Evolutionary conservation across 2,329 filamentous ascomycete species (phyloP).

Genomic region (Aschersonia sp.): DNA sequence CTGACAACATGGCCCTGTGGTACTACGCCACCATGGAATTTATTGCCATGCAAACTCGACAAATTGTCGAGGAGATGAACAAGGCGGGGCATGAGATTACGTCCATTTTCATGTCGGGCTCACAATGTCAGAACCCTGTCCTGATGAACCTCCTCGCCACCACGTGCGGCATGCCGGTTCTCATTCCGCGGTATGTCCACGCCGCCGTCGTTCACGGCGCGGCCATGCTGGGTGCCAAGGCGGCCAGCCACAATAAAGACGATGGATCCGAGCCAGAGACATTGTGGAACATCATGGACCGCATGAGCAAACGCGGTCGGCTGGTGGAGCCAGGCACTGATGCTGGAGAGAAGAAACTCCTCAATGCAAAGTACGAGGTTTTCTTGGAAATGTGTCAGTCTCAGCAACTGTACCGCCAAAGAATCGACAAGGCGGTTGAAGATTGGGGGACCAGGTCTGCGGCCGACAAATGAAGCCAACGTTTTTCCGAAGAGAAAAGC

Average conservation of each 20-base stretch:
- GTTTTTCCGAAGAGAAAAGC: background rate
- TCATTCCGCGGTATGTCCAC: slow-evolving; percentile 87
- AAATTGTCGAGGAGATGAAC: slow-evolving; percentile 95
- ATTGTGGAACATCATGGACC: slow-evolving; percentile 94
- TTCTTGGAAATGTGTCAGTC: slow-evolving; percentile 84
- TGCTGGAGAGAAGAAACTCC: slow-evolving; percentile 58
- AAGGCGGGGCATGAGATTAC: slow-evolving; percentile 70
- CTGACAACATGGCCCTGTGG: slow-evolving; percentile 76
- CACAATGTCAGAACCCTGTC: slow-evolving; percentile 89
- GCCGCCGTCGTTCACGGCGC: slow-evolving; percentile 96
- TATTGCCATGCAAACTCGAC: slow-evolving; percentile 89
- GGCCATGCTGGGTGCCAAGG: slow-evolving; percentile 94
- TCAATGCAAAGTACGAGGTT: slow-evolving; percentile 86
- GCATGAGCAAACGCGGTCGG: slow-evolving; percentile 88
- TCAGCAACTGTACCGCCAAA: slow-evolving; percentile 68
- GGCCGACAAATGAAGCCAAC: background rate
- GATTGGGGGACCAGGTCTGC: slow-evolving; percentile 19
- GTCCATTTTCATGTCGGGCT: slow-evolving; percentile 97
- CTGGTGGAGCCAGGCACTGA: slow-evolving; percentile 64
- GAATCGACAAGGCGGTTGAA: slow-evolving; percentile 51
- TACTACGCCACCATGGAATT: slow-evolving; percentile 98
- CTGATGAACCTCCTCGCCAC: slow-evolving; percentile 87
- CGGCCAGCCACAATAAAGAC: slow-evolving; percentile 66
- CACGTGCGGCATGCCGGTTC: slow-evolving; percentile 78
- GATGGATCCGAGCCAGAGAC: slow-evolving; percentile 60